Percentiles rank a stretch among this genome's conserved stretches.
Conservation (phyloP, 192 early-diverging fungal genomes). For the Entomortierella beljakovae region DNA sequence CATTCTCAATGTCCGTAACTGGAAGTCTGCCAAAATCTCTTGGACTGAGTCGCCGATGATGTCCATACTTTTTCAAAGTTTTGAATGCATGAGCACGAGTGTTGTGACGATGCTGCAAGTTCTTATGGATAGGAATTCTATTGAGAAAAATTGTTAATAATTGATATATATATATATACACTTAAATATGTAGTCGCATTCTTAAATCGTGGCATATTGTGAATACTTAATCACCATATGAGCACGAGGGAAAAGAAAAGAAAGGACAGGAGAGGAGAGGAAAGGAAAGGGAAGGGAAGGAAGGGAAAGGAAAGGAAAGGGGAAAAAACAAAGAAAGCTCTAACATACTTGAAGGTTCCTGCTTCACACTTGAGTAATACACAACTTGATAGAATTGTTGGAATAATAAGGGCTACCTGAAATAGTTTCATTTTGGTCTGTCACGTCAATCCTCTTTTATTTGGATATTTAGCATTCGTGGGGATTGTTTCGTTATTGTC, state of each 20-base stretch:
- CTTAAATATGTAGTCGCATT: too few relatives aligned
- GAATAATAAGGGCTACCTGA: not conserved
- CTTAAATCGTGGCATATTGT: too few relatives aligned
- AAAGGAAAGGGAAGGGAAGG: not conserved
- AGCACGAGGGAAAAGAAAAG: not conserved
- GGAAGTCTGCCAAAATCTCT: slow-evolving; percentile 38
- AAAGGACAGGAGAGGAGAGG: not conserved
- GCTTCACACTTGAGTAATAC: not conserved
- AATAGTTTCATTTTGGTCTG: not conserved
- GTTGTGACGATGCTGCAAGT: slow-evolving; percentile 30
- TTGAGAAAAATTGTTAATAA: not conserved
- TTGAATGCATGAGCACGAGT: slow-evolving; percentile 28
- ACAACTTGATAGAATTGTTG: not conserved
- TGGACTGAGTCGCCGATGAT: slow-evolving; percentile 27
- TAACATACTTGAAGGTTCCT: not conserved
- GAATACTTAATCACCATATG: too few relatives aligned
- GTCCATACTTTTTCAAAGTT: slow-evolving; percentile 45
- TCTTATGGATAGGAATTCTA: slow-evolving; percentile 49
- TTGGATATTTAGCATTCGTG: too few relatives aligned
- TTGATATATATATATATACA: too few relatives aligned
- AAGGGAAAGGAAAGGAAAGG: not conserved
- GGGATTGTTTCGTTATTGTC: too few relatives aligned
- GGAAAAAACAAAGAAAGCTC: not conserved
- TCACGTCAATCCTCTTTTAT: too few relatives aligned
- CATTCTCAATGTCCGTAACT: slow-evolving; percentile 56